Evolutionary conservation across 208 protist genomes (phyloP).

Genomic region (Herpetomonas muscarum): DNA sequence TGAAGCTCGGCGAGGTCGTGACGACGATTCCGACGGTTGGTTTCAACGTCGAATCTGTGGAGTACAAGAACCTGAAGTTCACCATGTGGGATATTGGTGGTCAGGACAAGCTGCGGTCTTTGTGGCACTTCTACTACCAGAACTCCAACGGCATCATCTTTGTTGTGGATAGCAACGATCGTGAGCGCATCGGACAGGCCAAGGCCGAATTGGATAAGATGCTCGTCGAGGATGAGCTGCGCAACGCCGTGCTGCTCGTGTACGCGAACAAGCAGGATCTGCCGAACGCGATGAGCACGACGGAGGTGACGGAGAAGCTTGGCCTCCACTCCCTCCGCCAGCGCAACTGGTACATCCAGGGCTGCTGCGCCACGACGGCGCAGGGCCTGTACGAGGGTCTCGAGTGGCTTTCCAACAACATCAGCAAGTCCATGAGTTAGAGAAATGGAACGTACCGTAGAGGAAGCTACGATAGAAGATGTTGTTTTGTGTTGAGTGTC

Average conservation of each 20-base stretch:
- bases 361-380: slow-evolving; percentile 88
- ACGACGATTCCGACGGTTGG: slow-evolving; percentile 98
- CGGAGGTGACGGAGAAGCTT: slow-evolving; percentile 96
- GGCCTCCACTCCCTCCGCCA: slow-evolving; percentile 91
- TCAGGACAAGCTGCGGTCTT: slow-evolving; percentile 94
- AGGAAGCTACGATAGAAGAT: background rate
- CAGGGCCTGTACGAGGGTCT: slow-evolving; percentile 93
- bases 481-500: background rate
- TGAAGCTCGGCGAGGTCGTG: slow-evolving; percentile 96
- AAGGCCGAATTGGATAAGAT: slow-evolving; percentile 94
- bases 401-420: slow-evolving; percentile 87
- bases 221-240: slow-evolving; percentile 97
- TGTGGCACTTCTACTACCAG: slow-evolving; percentile 97
- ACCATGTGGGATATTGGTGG: slow-evolving; percentile 97
- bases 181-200: slow-evolving; percentile 89
- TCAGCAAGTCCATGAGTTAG: slow-evolving; percentile 80
- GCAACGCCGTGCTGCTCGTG: slow-evolving; percentile 95
- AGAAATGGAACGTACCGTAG: background rate
- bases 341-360: slow-evolving; percentile 93
- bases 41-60: slow-evolving; percentile 97
- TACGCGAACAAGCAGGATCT: slow-evolving; percentile 99
- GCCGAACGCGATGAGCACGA: slow-evolving; percentile 96
- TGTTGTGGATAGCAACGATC: slow-evolving; percentile 97
- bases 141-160: slow-evolving; percentile 97
- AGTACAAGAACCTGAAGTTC: slow-evolving; percentile 97